These are phyloP conservation scores for Puccinia horiana DNA, from an alignment of 1,284 basidiomycete species.

Conservation along the genomic window DNA sequence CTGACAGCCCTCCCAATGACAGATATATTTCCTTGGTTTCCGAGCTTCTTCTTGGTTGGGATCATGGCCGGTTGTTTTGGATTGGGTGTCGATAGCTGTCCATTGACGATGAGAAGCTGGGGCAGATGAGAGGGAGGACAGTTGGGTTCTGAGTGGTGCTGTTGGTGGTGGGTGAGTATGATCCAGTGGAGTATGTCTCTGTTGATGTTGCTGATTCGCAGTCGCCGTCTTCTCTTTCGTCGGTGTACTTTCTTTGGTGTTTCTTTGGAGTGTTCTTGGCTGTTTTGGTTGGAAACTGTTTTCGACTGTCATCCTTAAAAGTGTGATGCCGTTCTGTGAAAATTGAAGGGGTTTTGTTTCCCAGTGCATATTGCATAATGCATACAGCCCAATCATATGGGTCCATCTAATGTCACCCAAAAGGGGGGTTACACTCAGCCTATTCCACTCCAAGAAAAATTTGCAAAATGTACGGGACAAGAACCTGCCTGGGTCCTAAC, in stretches of 20 bases:
- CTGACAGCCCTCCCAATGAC: conserved; percentile 69
- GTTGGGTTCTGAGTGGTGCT: not conserved
- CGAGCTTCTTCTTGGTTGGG: not conserved
- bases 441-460: too few relatives aligned
- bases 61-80: not conserved
- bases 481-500: too few relatives aligned
- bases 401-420: too few relatives aligned
- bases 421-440: too few relatives aligned
- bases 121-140: not conserved
- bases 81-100: not conserved
- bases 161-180: not conserved
- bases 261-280: not conserved
- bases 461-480: too few relatives aligned
- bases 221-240: not conserved
- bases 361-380: too few relatives aligned
- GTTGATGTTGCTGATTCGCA: not conserved
- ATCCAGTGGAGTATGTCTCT: not conserved
- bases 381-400: too few relatives aligned
- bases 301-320: too few relatives aligned
- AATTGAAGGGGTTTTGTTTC: too few relatives aligned
- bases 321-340: too few relatives aligned
- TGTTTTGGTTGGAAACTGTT: too few relatives aligned
- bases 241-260: not conserved
- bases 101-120: conserved; percentile 22
- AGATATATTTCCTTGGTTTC: conserved; percentile 62